Conservation (phyloP, 2,329 filamentous ascomycete species). For the Fusarium nanum region DNA sequence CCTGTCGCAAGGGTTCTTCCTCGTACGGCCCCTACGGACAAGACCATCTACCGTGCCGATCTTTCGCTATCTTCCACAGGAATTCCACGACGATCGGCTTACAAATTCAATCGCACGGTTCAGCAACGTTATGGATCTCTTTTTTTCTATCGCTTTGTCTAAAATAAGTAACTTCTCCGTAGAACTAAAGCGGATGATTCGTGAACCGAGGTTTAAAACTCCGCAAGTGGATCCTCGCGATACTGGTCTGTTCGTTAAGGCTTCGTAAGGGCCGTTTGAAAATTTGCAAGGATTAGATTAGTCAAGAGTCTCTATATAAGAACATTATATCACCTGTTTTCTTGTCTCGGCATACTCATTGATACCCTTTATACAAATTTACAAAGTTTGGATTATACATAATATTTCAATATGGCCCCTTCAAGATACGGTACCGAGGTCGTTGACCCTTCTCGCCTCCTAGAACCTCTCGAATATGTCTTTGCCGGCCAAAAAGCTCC, state of each 20-base stretch:
- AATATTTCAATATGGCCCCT: conserved; percentile 12
- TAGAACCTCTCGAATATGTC: conserved; percentile 26
- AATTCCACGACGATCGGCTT: not conserved
- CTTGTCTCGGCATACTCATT: not conserved
- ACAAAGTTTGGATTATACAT: not conserved
- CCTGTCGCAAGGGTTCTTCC: not conserved
- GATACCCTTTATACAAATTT: not conserved
- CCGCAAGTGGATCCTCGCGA: conserved; percentile 1
- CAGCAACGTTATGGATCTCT: conserved; percentile 1
- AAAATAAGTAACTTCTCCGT: conserved; percentile 13
- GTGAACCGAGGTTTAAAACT: conserved; percentile 18
- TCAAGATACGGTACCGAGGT: conserved; percentile 23
- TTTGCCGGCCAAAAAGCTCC: conserved; percentile 26
- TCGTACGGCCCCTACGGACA: not conserved
- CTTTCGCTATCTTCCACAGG: not conserved
- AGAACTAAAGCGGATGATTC: not conserved
- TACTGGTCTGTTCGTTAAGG: not conserved
- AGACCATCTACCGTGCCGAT: not conserved
- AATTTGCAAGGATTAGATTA: not conserved
- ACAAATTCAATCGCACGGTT: conserved; percentile 10
- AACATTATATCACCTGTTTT: not conserved
- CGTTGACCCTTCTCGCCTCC: conserved; percentile 25
- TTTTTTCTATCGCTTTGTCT: not conserved
- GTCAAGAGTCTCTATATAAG: conserved; percentile 10
- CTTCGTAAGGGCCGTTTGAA: not conserved